Percentiles rank a stretch among this genome's conserved stretches.
phyloP scores from a whole-genome alignment of 2,329 filamentous ascomycete genomes.

The Dothiorella sarmentorum region DNA sequence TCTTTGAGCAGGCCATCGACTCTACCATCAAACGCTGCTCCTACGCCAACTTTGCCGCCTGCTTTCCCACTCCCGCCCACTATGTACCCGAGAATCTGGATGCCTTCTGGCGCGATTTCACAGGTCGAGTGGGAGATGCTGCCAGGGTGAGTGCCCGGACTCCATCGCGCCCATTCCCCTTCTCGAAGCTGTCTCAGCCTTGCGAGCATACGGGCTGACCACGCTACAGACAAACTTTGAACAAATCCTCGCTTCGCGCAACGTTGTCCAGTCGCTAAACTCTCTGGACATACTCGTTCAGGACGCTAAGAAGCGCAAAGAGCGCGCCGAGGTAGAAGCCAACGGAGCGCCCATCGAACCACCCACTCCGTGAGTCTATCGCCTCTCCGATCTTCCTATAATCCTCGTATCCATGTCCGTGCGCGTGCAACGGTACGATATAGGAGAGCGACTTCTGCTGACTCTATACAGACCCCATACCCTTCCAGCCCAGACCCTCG shows the following conservation, averaged over 20 bases:
- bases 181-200: not conserved
- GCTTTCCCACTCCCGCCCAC: conserved; percentile 60
- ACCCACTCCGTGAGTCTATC: conserved; percentile 21
- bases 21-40: conserved; percentile 60
- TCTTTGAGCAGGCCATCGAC: conserved; percentile 58
- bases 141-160: conserved; percentile 44
- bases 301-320: conserved; percentile 55
- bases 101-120: conserved; percentile 56
- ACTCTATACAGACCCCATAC: conserved; percentile 52
- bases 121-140: conserved; percentile 55
- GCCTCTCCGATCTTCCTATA: not conserved
- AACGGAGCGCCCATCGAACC: conserved; percentile 33
- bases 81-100: conserved; percentile 56
- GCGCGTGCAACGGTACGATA: not conserved
- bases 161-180: not conserved
- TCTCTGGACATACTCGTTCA: conserved; percentile 58
- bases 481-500: conserved; percentile 54
- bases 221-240: conserved; percentile 52
- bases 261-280: conserved; percentile 57
- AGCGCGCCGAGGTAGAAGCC: conserved; percentile 38
- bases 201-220: not conserved
- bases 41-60: conserved; percentile 59
- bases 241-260: conserved; percentile 54
- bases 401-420: not conserved
- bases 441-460: not conserved